These are phyloP conservation scores for Aspergillus ochraceus DNA, from an alignment of 2,329 filamentous ascomycete genomes.

Conservation along the genomic window DNA sequence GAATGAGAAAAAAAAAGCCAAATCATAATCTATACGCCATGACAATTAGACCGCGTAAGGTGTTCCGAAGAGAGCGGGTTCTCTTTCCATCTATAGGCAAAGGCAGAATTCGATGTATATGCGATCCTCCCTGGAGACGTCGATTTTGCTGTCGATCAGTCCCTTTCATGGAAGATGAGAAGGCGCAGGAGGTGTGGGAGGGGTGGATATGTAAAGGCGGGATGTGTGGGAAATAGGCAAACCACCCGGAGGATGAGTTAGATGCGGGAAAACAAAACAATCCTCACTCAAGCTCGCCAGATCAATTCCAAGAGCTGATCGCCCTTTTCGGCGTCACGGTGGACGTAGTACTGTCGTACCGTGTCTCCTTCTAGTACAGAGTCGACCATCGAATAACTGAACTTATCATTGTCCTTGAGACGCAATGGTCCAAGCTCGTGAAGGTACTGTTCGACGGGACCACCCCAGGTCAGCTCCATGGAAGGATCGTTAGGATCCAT, in stretches of 20 bases:
- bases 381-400: conserved; percentile 53
- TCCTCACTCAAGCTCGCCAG: conserved; percentile 28
- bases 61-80: not conserved
- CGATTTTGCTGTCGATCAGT: not conserved
- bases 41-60: conserved; percentile 8
- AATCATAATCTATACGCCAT: conserved; percentile 21
- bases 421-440: conserved; percentile 57
- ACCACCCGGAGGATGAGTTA: not conserved
- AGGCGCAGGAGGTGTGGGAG: not conserved
- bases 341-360: conserved; percentile 59
- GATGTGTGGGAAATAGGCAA: not conserved
- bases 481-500: conserved; percentile 47
- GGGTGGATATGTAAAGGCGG: not conserved
- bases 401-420: conserved; percentile 48
- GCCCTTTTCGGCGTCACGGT: conserved; percentile 40
- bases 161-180: not conserved
- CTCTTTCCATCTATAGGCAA: conserved; percentile 15
- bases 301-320: conserved; percentile 44
- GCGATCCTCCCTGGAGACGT: not conserved
- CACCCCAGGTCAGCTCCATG: conserved; percentile 56
- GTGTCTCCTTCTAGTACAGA: conserved; percentile 44
- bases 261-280: not conserved
- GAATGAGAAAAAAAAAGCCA: conserved; percentile 5
- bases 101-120: conserved; percentile 1
- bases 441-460: conserved; percentile 48